These are phyloP conservation scores for Cunninghamia lanceolata DNA, from an alignment of 75 land plant species.

Conservation along the genomic window DNA sequence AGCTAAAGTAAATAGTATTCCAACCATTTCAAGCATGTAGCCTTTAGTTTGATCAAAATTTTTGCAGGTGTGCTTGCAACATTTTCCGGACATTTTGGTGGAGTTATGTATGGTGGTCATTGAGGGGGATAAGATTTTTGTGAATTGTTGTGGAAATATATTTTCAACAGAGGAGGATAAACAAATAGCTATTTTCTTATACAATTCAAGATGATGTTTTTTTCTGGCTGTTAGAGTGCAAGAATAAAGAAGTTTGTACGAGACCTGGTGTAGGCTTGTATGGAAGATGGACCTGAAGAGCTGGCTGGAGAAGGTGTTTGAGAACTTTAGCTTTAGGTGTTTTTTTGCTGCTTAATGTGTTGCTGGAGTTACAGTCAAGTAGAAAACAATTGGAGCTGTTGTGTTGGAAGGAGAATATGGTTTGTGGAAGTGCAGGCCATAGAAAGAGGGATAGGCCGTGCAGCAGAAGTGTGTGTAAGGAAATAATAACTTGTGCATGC, in stretches of 20 bases:
- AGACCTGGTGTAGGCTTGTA: background rate
- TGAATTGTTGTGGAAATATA: background rate
- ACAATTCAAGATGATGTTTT: background rate
- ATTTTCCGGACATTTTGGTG: background rate
- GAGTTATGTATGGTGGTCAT: background rate
- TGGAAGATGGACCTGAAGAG: conserved; percentile 7
- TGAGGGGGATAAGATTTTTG: background rate
- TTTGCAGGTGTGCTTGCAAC: background rate
- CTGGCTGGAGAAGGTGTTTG: conserved; percentile 1
- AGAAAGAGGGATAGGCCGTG: too few species aligned
- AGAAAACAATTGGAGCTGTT: too few species aligned
- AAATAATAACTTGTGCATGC: too few species aligned
- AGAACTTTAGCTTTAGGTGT: background rate
- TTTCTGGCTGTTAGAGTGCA: background rate
- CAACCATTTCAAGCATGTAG: background rate
- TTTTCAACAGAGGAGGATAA: background rate
- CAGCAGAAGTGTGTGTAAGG: too few species aligned
- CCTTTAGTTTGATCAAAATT: background rate
- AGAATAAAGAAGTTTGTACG: background rate
- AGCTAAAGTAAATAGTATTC: background rate
- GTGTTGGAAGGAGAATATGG: too few species aligned
- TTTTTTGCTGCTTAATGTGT: background rate
- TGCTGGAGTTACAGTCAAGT: too few species aligned
- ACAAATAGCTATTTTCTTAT: background rate
- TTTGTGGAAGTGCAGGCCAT: too few species aligned